Percentiles rank a stretch among this genome's conserved stretches.
These are phyloP conservation scores for Pythium brassicae DNA, from an alignment of 352 stramenopile genomes.

Conservation along the genomic window DNA sequence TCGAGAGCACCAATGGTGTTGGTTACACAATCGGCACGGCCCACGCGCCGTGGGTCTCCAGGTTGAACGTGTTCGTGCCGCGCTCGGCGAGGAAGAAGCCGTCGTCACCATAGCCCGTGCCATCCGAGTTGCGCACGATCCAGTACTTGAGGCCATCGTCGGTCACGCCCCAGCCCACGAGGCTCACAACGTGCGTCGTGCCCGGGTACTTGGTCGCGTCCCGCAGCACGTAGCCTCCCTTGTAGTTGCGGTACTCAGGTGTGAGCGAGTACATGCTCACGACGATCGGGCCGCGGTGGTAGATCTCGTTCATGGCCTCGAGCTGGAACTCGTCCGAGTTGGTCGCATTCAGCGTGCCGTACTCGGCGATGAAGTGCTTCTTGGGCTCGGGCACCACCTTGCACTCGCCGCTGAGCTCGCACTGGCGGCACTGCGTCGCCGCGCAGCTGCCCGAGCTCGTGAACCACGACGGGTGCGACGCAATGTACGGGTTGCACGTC, in stretches of 20 bases:
- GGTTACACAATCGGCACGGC: slow-evolving; percentile 53
- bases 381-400: slow-evolving; percentile 48
- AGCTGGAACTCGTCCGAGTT: slow-evolving; percentile 59
- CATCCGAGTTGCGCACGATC: slow-evolving; percentile 93
- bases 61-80: slow-evolving; percentile 75
- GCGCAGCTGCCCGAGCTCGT: slow-evolving; percentile 44
- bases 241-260: slow-evolving; percentile 82
- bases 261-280: slow-evolving; percentile 89
- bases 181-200: slow-evolving; percentile 91
- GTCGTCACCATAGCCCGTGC: slow-evolving; percentile 69
- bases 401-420: slow-evolving; percentile 54
- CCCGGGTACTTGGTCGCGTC: slow-evolving; percentile 69
- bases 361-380: slow-evolving; percentile 71
- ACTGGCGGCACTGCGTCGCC: slow-evolving; percentile 63
- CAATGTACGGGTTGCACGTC: slow-evolving; percentile 82
- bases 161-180: slow-evolving; percentile 93
- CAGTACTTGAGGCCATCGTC: slow-evolving; percentile 91
- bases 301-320: slow-evolving; percentile 94
- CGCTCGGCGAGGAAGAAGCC: slow-evolving; percentile 73
- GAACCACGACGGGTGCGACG: slow-evolving; percentile 73
- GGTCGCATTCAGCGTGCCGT: slow-evolving; percentile 74
- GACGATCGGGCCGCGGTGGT: slow-evolving; percentile 92
- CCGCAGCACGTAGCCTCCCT: slow-evolving; percentile 88
- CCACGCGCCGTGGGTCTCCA: slow-evolving; percentile 70
- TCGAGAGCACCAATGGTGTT: too few species aligned